Conservation (phyloP, 768 basidiomycete species). For the Mycena galopus region DNA sequence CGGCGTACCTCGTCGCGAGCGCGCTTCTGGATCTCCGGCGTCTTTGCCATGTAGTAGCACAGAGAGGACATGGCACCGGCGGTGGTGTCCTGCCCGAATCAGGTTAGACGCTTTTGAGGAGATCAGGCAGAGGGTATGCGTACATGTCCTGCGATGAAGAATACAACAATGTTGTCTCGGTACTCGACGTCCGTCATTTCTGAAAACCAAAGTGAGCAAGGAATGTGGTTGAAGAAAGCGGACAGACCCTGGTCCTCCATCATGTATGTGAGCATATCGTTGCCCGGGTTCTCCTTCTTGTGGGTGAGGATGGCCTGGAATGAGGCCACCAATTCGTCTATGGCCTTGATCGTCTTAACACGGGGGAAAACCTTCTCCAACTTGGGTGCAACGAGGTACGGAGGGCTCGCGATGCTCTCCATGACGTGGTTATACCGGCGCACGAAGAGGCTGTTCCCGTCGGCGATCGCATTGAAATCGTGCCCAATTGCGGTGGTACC, state of each 20-base stretch:
- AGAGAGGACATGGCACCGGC: background rate
- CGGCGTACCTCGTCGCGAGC: background rate
- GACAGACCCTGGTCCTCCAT: background rate
- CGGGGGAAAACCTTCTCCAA: background rate
- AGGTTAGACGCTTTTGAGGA: background rate
- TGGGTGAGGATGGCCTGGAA: background rate
- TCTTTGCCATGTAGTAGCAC: background rate
- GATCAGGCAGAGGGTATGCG: background rate
- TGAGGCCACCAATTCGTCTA: background rate
- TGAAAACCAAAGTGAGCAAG: background rate
- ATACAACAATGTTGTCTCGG: background rate
- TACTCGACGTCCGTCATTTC: background rate
- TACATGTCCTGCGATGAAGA: slow-evolving; percentile 2
- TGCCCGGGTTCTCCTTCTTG: background rate
- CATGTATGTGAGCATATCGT: slow-evolving; percentile 1
- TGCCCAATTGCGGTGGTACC: background rate
- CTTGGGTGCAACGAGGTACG: slow-evolving; percentile 2
- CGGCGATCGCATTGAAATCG: background rate
- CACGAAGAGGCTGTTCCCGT: background rate
- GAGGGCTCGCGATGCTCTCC: background rate
- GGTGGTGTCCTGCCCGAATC: background rate
- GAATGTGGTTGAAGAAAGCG: background rate
- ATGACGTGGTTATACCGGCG: background rate
- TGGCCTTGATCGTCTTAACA: background rate
- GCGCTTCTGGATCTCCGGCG: background rate